These are phyloP conservation scores for Diaporthe sp. DNA, from an alignment of 2,329 filamentous ascomycete genomes.

Conservation along the genomic window DNA sequence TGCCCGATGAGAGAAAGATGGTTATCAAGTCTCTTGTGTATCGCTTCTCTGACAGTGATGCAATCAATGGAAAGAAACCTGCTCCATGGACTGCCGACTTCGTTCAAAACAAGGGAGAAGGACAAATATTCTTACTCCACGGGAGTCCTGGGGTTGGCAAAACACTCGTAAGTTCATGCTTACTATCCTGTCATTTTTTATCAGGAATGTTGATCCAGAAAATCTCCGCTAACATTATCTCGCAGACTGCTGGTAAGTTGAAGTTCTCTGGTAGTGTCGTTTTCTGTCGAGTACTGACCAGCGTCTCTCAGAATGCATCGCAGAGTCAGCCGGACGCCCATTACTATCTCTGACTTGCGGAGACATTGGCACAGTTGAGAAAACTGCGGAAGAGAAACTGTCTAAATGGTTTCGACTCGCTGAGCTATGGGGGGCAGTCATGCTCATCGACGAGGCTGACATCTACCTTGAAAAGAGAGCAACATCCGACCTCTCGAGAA, in stretches of 20 bases:
- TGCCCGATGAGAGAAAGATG: constrained; percentile 10
- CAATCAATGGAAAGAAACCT: background rate
- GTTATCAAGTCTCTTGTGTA: constrained; percentile 15
- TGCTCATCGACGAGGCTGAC: constrained; percentile 48
- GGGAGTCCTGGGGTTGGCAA: constrained; percentile 47
- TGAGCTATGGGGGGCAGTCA: constrained; percentile 33
- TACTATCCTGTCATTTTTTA: rapidly evolving
- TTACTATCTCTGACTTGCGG: constrained; percentile 39
- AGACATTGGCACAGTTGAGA: constrained; percentile 41
- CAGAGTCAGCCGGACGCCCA: constrained; percentile 44
- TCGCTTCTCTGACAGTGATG: background rate
- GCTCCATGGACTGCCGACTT: constrained; percentile 42
- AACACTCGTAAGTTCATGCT: constrained; percentile 36
- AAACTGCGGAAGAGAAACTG: background rate
- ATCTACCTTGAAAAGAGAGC: constrained; percentile 46
- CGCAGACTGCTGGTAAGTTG: background rate
- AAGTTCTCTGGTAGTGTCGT: background rate
- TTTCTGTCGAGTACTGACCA: background rate
- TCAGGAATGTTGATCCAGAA: too few species aligned
- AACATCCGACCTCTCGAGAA: constrained; percentile 45
- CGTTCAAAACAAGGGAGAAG: constrained; percentile 46
- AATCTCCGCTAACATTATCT: background rate
- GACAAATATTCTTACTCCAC: constrained; percentile 47
- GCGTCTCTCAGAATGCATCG: constrained; percentile 43
- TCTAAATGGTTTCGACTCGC: background rate